Evolutionary conservation across 345 rosid species (phyloP).

Genomic region (Pistacia atlantica): DNA sequence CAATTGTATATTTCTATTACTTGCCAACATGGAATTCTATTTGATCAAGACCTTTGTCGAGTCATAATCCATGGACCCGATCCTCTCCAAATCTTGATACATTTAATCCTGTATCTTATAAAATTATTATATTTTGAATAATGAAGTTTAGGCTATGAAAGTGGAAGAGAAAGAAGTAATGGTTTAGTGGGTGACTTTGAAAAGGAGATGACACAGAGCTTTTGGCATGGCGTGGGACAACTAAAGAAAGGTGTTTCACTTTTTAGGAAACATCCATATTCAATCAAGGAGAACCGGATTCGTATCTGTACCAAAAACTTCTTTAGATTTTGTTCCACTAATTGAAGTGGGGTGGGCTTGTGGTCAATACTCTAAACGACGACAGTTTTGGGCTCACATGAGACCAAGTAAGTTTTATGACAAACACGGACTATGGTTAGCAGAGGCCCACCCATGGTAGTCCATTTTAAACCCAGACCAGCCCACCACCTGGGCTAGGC

Average conservation of each 20-base stretch:
- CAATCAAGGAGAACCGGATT: slow-evolving; percentile 13
- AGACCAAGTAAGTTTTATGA: no score
- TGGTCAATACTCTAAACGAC: no score
- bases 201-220: not conserved
- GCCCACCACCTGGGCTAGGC: no score
- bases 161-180: not conserved
- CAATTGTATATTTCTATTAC: not conserved
- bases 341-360: slow-evolving; percentile 6
- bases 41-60: slow-evolving; percentile 23
- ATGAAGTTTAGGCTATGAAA: no score
- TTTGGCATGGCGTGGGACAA: not conserved
- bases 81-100: no score
- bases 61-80: not conserved
- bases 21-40: slow-evolving; percentile 20
- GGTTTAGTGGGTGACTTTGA: not conserved
- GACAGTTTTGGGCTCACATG: no score
- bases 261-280: slow-evolving; percentile 11
- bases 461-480: no score
- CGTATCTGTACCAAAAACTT: not conserved
- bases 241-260: slow-evolving; percentile 9
- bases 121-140: no score
- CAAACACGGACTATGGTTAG: not conserved
- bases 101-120: not conserved
- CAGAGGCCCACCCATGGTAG: not conserved
- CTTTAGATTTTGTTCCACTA: slow-evolving; percentile 5